Conservation (phyloP, 2,329 filamentous ascomycete genomes). For the Plectosphaerella sp. region DNA sequence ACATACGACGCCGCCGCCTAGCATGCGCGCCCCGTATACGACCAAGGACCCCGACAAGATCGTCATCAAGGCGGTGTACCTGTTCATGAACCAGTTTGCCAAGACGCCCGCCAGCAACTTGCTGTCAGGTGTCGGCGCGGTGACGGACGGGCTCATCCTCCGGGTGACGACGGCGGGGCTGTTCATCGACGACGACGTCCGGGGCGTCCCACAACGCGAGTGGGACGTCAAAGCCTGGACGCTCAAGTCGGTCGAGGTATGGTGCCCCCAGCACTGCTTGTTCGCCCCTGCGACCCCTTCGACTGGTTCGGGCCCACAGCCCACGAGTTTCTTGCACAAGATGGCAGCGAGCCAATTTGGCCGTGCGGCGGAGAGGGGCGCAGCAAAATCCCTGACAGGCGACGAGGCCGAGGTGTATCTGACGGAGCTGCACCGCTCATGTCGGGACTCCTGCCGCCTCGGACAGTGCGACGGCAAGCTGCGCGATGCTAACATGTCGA, state of each 20-base stretch:
- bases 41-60: conserved; percentile 95
- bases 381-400: conserved; percentile 48
- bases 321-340: conserved; percentile 39
- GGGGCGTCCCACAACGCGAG: conserved; percentile 87
- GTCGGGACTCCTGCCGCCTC: conserved; percentile 59
- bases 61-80: conserved; percentile 87
- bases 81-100: conserved; percentile 84
- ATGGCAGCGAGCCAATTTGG: conserved; percentile 36
- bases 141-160: conserved; percentile 89
- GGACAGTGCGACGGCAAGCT: conserved; percentile 42
- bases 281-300: conserved; percentile 36
- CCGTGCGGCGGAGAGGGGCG: conserved; percentile 40
- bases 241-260: conserved; percentile 86
- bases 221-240: conserved; percentile 99
- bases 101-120: conserved; percentile 89
- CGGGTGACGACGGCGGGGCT: conserved; percentile 90
- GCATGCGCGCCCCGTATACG: conserved; percentile 71
- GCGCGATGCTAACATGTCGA: conserved; percentile 35
- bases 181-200: conserved; percentile 95
- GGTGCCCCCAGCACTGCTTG: conserved; percentile 65
- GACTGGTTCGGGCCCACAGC: conserved; percentile 29
- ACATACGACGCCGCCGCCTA: conserved; percentile 77
- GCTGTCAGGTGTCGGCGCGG: conserved; percentile 74
- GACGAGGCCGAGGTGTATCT: conserved; percentile 66
- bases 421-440: conserved; percentile 56